Base-by-base conservation (phyloP, 1,139 yeast species). In the Geotrichum citri-aurantii region DNA sequence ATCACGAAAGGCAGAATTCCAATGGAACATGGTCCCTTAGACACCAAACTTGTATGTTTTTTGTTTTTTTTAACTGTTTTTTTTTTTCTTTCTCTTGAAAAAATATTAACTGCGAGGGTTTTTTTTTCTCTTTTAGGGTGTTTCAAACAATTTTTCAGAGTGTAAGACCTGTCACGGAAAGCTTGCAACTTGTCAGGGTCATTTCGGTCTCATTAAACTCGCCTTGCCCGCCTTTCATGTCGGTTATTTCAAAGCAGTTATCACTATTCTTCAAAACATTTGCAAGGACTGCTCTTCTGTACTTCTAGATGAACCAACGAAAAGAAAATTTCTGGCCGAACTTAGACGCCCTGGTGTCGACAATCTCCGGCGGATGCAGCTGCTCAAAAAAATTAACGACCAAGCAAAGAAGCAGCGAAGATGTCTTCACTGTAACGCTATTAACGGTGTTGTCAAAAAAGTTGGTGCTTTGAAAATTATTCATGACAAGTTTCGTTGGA, bases 161-260 rank as follows among this genome's bases (percentile, higher is more conserved):
- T 95, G 99, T 77, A 72, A 82, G 17, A 95, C 98, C 0, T 95
- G 99, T 75, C 91, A 85, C 66, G 98, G 98, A 8, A 85, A 85
- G 66, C 77, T 95, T 67, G 97, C 97, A 0, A 83, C 96, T 1
- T 95, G 99, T 72, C 97, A 93, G 74, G 99, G 99, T 58, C 99
- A 95, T 75, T 95, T 95, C 72, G 99, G 99, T 50, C 96, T 95
- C 69, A 83, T 95, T 64, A 83, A 90, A 65, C 79, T 95, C 57
- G 97, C 98, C 0, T 77, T 95, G 55, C 99, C 99, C 1, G 98
- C 92, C 19, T 95, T 93, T 75, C 99, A 95, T 70, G 95, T 93
- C 51, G 99, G 99, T 5, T 95, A 91, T 71, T 93, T 95, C 79
- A 93, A 92, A 72, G 86, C 95, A 48, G 88, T 90, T 47, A 88